phyloP scores from a whole-genome alignment of 768 basidiomycete genomes.

The Butyriboletus loyo region DNA sequence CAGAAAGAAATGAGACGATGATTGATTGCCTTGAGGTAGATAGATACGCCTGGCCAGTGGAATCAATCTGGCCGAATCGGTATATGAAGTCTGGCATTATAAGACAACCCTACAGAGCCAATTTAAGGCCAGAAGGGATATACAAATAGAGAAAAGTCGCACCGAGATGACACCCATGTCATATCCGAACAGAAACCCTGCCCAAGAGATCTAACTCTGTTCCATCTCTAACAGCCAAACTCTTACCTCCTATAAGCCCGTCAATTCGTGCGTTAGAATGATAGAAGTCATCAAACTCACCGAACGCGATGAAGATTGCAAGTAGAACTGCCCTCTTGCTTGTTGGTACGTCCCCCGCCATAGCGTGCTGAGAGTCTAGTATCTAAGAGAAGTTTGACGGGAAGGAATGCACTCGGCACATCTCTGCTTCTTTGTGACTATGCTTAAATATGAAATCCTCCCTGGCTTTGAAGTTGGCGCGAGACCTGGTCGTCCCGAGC shows the following conservation, averaged over 20 bases:
- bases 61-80: slow-evolving; percentile 57
- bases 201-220: neutral
- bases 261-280: neutral
- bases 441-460: slow-evolving; percentile 10
- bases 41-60: slow-evolving; percentile 48
- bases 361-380: slow-evolving; percentile 1
- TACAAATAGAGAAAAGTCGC: slow-evolving; percentile 13
- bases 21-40: slow-evolving; percentile 67
- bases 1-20: slow-evolving; percentile 75
- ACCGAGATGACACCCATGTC: slow-evolving; percentile 78
- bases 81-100: slow-evolving; percentile 76
- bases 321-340: slow-evolving; percentile 61
- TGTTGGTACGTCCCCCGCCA: slow-evolving; percentile 50
- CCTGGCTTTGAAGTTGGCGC: neutral
- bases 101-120: slow-evolving; percentile 55
- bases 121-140: slow-evolving; percentile 1
- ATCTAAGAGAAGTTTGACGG: neutral
- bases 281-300: slow-evolving; percentile 34
- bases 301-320: slow-evolving; percentile 72
- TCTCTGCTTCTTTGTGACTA: neutral
- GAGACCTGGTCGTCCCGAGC: neutral
- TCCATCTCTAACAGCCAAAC: neutral
- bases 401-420: neutral
- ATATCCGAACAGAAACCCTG: slow-evolving; percentile 68
- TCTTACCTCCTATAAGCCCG: slow-evolving; percentile 19